Base-by-base conservation (phyloP, 2,329 filamentous ascomycete species). In the Apiospora kogelbergensis region DNA sequence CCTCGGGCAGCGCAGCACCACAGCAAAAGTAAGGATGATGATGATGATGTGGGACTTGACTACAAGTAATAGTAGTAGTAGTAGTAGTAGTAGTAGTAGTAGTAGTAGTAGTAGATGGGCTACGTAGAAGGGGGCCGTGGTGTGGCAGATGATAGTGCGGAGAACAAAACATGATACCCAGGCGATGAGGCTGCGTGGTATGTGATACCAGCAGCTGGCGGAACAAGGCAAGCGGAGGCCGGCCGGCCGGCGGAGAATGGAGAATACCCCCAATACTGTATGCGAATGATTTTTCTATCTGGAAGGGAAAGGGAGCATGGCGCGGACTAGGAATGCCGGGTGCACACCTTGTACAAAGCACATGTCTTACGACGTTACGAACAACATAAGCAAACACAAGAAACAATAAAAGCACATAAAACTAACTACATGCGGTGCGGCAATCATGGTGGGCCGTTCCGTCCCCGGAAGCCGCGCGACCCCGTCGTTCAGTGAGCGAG, bases 381-480 rank as follows among this genome's bases (percentile, higher is more conserved):
- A 60, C 30, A 60, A 60, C 53, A 33, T 37, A 60, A 60, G 17
- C 53, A 57, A 3, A 60, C 30, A 9, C 30, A n/a, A 33, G 26
- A 20, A n/a, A 60, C 74, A 71, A 70, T 74, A 65, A 71, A 70
- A 71, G 71, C 71, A 70, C 42, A 70, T 73, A 72, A 73, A 74
- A 73, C 66, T 70, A 70, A 73, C 65, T 69, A 70, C 30, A 10
- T n/a, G 30, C 30, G 11, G 1, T 37, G 24, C 17, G 15, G 26
- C 3, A 10, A 33, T 53, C 11, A 13, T 53, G 44, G n/a, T 22
- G 1, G n/a, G 11, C 17, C 24, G 15, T 57, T 17, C 17, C 26
- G 48, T 57, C 6, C 15, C 20, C 17, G 53, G 30, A 37, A 22
- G 20, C 30, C 30, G 53, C 7, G 17, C 30, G 17, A 6, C 17